These are phyloP conservation scores for Sparassis latifolia DNA, from an alignment of 1,284 basidiomycete species.

Conservation along the genomic window DNA sequence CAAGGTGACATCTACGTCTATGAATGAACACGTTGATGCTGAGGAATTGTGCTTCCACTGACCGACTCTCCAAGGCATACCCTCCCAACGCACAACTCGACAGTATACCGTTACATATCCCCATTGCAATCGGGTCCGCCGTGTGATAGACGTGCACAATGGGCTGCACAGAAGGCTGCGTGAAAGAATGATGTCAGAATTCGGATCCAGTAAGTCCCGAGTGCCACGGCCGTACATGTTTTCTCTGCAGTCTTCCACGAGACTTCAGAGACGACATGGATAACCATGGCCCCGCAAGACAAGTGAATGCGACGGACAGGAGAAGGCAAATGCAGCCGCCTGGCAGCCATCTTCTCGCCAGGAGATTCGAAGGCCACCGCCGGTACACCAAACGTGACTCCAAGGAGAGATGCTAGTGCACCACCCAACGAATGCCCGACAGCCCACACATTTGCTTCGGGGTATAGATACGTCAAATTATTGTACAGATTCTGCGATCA, in stretches of 20 bases:
- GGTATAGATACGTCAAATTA: slow-evolving; percentile 92
- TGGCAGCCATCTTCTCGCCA: slow-evolving; percentile 83
- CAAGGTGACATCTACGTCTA: slow-evolving; percentile 69
- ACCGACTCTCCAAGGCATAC: slow-evolving; percentile 75
- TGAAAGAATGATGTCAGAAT: background rate
- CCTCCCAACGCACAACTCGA: slow-evolving; percentile 70
- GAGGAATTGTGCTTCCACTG: slow-evolving; percentile 13
- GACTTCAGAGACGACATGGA: background rate
- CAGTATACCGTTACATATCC: slow-evolving; percentile 71
- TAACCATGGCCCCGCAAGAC: background rate
- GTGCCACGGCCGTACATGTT: slow-evolving; percentile 1
- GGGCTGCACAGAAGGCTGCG: slow-evolving; percentile 64
- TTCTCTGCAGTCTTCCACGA: background rate
- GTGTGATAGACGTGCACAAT: slow-evolving; percentile 84
- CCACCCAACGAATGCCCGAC: slow-evolving; percentile 88
- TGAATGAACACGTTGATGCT: background rate
- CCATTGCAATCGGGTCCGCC: slow-evolving; percentile 83
- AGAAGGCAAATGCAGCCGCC: slow-evolving; percentile 82
- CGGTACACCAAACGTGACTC: slow-evolving; percentile 88
- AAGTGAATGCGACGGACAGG: slow-evolving; percentile 40
- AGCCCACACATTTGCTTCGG: slow-evolving; percentile 89
- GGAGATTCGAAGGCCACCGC: slow-evolving; percentile 89
- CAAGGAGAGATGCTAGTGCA: slow-evolving; percentile 80
- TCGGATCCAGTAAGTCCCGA: background rate
- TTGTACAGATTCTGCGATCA: slow-evolving; percentile 77